Base-by-base conservation (phyloP, 2,329 filamentous ascomycete genomes). In the Helotiales sp. region DNA sequence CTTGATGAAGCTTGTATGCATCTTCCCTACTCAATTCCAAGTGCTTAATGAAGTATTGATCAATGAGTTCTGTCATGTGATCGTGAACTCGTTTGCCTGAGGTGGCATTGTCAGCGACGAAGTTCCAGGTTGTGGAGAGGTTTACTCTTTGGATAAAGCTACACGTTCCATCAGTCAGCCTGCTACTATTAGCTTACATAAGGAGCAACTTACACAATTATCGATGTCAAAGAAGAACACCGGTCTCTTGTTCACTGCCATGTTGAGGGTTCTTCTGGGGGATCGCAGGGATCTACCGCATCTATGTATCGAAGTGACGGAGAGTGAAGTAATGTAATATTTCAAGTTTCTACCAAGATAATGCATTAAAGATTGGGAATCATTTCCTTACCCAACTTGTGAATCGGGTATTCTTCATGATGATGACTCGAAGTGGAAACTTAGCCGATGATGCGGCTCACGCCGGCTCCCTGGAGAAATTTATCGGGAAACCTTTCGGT, bases 171-270 rank as follows among this genome's bases (percentile, higher is more conserved):
- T n/a, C n/a, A n/a, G 36, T 55, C 30, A 55, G 49, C 17, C 30
- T 50, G 42, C 38, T 30, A 40, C 25, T 30, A n/a, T n/a, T 24
- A 34, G 4, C 24, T 27, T 13, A 52, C 12, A 42, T 24, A 10
- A n/a, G 13, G 22, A 22, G 19, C 29, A 31, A 77, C 82, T 63
- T 78, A 86, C 84, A 75, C 96, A 99, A 71, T 99, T 99, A 80
- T 99, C 95, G 70, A 99, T 98, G 72, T 99, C 95, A 71, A 97
- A 98, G 74, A 84, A 86, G 72, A 86, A 83, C 19, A 90, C 79
- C 1, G 81, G 79, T 61, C 83, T 72, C 38, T 60, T 48, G 6
- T 61, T 44, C 27, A 5, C 58, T 60, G 59, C 52, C 60, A 63
- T 60, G 31, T 1, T 52, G 33, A 40, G 22, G 22, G 12, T n/a